These are phyloP conservation scores for Sesbania bispinosa DNA, from an alignment of 306 rosid species.

Conservation along the genomic window DNA sequence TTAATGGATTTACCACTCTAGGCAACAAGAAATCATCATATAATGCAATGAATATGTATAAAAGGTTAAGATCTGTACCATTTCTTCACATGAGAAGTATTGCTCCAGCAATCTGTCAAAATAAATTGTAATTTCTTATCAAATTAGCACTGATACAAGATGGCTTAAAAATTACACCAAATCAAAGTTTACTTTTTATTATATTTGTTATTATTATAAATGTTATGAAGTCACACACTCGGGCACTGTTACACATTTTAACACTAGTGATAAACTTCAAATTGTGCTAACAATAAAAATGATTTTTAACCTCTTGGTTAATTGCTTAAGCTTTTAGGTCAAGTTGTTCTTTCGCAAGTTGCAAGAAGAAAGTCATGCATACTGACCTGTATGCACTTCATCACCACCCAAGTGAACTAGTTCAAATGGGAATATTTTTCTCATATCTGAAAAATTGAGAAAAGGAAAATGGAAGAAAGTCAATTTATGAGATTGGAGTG, in stretches of 20 bases:
- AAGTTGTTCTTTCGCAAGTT: background rate
- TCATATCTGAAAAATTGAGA: conserved; percentile 63
- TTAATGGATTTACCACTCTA: background rate
- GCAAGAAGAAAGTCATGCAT: conserved; percentile 34
- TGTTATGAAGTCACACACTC: background rate
- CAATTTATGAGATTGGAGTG: background rate
- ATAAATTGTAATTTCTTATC: conserved; percentile 21
- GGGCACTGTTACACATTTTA: background rate
- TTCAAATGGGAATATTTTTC: conserved; percentile 94
- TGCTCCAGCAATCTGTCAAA: conserved; percentile 91
- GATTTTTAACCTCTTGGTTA: background rate
- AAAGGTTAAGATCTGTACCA: conserved; percentile 50
- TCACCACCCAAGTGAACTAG: conserved; percentile 99
- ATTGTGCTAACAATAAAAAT: conserved; percentile 3
- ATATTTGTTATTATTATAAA: background rate
- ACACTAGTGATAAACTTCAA: background rate
- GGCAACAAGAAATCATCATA: background rate
- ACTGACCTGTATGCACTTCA: conserved; percentile 89
- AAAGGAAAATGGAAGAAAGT: conserved; percentile 3
- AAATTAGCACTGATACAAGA: conserved; percentile 12
- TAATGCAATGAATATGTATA: conserved; percentile 8
- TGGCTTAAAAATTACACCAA: background rate
- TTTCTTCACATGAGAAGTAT: conserved; percentile 52
- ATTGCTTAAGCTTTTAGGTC: conserved; percentile 12
- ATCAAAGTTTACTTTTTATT: background rate